Base-by-base conservation (phyloP, 1,139 yeast genomes). In the Scheffersomyces lignicola region DNA sequence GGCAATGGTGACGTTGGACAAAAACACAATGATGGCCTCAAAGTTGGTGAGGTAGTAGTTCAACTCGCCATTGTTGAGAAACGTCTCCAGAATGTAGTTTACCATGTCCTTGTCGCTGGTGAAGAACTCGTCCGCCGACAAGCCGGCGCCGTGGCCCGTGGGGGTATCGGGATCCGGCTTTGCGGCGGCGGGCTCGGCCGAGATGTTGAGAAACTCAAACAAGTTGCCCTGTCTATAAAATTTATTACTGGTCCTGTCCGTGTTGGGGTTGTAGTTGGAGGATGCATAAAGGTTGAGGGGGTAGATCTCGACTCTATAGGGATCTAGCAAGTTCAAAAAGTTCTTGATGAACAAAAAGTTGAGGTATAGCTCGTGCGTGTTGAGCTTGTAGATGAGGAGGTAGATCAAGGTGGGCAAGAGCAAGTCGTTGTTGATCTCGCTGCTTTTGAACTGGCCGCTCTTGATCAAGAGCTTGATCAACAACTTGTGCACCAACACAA, bases 21-120 rank as follows among this genome's bases (percentile, higher is more conserved):
- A 52, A 45, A 62, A 69, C 31, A 53, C 60, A 15, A 69, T 49
- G 13, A 65, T 61, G 1, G 76, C 76, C 37, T 69, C 76, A 36
- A 69, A 63, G 42, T 69, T 69, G 8, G 75, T 69, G 22, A 69
- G 48, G 42, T 67, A 69, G 39, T 60, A 69, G 37, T 54, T 56
- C 23, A 62, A 42, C 39, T 69, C 76, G 3, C 75, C 73, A 18
- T 54, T 54, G 45, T 69, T 68, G 31, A 68, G 51, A 39, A 52
- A 62, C n/a, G 42, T 51, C 9, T 48, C 36, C 39, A 54, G 54
- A 11, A 69, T 50, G 42, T 51, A 56, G 8, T 54, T 50, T 10
- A 65, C 51, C 31, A 68, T 45, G 9, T 55, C 61, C 30, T 49
- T 51, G 40, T 69, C 73, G 34, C 52, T 55, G 9, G 47, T 47